Evolutionary conservation across 257 asterid species (phyloP), one percentile per base, ranked within the genome.

Genomic region (Craterostigma plantagineum): DNA sequence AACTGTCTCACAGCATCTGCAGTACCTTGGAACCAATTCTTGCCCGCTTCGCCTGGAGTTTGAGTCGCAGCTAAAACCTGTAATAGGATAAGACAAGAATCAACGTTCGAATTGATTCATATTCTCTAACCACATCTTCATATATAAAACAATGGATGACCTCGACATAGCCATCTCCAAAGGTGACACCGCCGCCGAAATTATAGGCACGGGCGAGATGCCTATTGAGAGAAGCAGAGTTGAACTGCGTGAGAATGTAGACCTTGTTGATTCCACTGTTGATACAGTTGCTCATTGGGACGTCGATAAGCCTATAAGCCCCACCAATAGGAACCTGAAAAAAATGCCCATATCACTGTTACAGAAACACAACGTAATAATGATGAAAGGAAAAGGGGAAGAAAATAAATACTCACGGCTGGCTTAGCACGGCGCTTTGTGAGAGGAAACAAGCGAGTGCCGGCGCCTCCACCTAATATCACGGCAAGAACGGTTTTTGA

Each of bases 241-340:
- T 87, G 68, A 71, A 87, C 67, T 87, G 98, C 52, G 98, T 87
- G 37, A 87, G 90, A 49, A 82, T 79, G 81, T 82, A 87, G 4
- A 87, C 92, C 57, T 87, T 87, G 68, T 82, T 82, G 76, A 87
- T 57, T 49, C 98, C 97, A 47, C 97, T 78, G 51, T 86, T 86
- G 64, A 86, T 86, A 64, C 95, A 86, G 70, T 86, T 86, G 68
- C 98, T 87, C 98, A 87, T 87, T 15, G 98, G 98, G 35, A 87
- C 90, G 39, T 79, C 98, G 11, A 87, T 87, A n/a, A 87, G 72
- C 67, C 98, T 72, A 36, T 87, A 87, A 44, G 93, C 85, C 59
- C 98, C 98, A 52, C 95, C 98, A 14, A 87, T 79, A 0, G 98
- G 98, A 56, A 87, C 95, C 98, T 87, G 69, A 44, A n/a, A 30